Percentiles rank a stretch among this genome's conserved stretches.
Conservation (phyloP, 2,329 filamentous ascomycete species). For the Penicillium sp. region DNA sequence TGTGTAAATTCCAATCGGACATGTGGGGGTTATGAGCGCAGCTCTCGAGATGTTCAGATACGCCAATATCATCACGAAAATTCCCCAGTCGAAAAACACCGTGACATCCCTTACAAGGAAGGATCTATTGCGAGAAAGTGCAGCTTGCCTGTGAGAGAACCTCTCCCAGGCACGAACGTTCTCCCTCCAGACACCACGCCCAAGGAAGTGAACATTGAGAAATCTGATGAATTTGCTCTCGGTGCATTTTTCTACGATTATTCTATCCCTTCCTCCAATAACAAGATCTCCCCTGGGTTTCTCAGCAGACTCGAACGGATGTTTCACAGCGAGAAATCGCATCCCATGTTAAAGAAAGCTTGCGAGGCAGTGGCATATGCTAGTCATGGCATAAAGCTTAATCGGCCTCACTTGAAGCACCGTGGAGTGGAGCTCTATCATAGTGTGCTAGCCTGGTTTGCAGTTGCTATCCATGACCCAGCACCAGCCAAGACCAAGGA, state of each 20-base stretch:
- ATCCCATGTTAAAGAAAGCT: neutral
- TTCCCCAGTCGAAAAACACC: too few relatives aligned
- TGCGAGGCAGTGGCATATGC: constrained; percentile 1
- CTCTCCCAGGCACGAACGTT: neutral
- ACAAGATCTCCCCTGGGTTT: neutral
- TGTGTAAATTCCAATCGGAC: constrained; percentile 4
- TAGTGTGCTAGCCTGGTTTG: neutral
- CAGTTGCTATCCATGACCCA: neutral
- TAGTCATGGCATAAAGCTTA: neutral
- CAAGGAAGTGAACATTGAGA: constrained; percentile 2
- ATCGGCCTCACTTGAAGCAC: neutral
- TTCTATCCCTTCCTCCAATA: neutral
- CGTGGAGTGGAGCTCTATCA: neutral
- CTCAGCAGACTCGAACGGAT: neutral
- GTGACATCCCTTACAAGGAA: neutral
- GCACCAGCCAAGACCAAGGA: neutral
- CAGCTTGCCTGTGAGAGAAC: constrained; percentile 4
- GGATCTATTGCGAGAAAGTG: constrained; percentile 3
- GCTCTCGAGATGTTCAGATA: neutral
- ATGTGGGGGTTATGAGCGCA: constrained; percentile 6
- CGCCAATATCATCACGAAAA: neutral
- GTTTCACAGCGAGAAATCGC: neutral
- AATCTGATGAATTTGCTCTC: neutral
- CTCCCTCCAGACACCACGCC: neutral
- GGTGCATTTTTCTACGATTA: constrained; percentile 9